These are phyloP conservation scores for Cornus controversa DNA, from an alignment of 148 eudicot genomes.

Conservation along the genomic window DNA sequence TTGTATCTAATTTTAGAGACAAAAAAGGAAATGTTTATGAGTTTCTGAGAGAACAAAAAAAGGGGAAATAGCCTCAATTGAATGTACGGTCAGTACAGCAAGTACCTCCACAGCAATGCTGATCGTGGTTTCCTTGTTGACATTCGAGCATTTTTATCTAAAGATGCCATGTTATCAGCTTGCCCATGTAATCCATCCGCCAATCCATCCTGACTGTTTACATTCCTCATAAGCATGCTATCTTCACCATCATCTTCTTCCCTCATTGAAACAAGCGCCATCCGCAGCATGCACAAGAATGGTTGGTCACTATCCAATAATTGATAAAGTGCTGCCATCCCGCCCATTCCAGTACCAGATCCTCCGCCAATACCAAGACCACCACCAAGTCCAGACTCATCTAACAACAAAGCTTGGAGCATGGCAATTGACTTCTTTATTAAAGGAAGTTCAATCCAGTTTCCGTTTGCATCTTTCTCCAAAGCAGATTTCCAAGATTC, in stretches of 20 bases:
- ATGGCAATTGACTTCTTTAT: slow-evolving; percentile 81
- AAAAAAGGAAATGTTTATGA: slow-evolving; percentile 2
- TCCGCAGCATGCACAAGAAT: slow-evolving; percentile 95
- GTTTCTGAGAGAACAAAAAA: neutral
- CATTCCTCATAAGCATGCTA: slow-evolving; percentile 57
- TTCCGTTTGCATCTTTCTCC: slow-evolving; percentile 84
- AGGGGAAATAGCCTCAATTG: neutral
- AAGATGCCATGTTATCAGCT: slow-evolving; percentile 32
- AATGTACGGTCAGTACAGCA: neutral
- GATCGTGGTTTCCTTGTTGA: slow-evolving; percentile 71
- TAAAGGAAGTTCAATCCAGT: slow-evolving; percentile 90
- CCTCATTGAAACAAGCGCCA: slow-evolving; percentile 92
- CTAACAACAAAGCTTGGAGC: slow-evolving; percentile 94
- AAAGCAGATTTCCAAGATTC: slow-evolving; percentile 77
- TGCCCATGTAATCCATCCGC: slow-evolving; percentile 45
- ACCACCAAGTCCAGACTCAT: slow-evolving; percentile 97
- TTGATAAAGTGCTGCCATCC: slow-evolving; percentile 91
- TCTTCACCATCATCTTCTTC: slow-evolving; percentile 92
- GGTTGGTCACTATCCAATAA: slow-evolving; percentile 99
- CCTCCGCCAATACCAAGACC: slow-evolving; percentile 99
- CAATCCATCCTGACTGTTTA: slow-evolving; percentile 44
- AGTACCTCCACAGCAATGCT: slow-evolving; percentile 91
- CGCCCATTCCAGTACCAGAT: slow-evolving; percentile 99
- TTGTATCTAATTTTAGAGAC: neutral
- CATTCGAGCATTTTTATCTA: slow-evolving; percentile 43